Evolutionary conservation across 345 rosid genomes (phyloP), one percentile per base, ranked within the genome.

Genomic region (Garcia nutans): DNA sequence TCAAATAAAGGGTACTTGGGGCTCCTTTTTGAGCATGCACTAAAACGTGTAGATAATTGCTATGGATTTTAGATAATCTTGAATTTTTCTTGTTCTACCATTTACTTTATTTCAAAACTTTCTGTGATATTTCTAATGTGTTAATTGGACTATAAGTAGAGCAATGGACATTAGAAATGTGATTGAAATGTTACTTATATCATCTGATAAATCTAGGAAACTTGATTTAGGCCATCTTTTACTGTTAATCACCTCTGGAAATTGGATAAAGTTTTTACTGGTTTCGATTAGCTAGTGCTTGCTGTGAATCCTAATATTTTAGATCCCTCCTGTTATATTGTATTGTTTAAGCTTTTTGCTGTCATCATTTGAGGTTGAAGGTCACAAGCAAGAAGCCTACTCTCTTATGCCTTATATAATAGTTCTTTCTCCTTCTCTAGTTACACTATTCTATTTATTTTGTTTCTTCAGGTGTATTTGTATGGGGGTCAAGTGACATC

Each of bases 401-500:
- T 54, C 19, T 54, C 20, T 54, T 54, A 6, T 10, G 22, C n/a
- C 58, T 17, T 50, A 16, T 50, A 50, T 3, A 54, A 54, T 54
- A 54, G 58, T 54, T 20, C 33, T 31, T 55, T 26, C 45, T 68
- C 57, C 8, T 22, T 22, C 42, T 2, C 10, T 58, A 33, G 3
- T 42, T 67, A 15, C 28, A 72, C 45, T 9, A 2, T 16, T 24
- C 8, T 33, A 11, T 17, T 3, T 17, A 6, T 52, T 31, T 68
- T 49, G 60, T 74, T 76, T 77, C 78, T 78, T 60, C 84, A 95
- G 97, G 87, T 95, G n/a, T 95, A 90, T 76, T 73, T 93, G 85
- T 89, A 91, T 70, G 98, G 98, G 19, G 97, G 85, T 66, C 98
- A 93, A 17, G 94, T 95, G 71, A 95, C 97, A 63, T 93, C 99